phyloP scores from a whole-genome alignment of 257 asterid species.

The Solanum sejunctum region DNA sequence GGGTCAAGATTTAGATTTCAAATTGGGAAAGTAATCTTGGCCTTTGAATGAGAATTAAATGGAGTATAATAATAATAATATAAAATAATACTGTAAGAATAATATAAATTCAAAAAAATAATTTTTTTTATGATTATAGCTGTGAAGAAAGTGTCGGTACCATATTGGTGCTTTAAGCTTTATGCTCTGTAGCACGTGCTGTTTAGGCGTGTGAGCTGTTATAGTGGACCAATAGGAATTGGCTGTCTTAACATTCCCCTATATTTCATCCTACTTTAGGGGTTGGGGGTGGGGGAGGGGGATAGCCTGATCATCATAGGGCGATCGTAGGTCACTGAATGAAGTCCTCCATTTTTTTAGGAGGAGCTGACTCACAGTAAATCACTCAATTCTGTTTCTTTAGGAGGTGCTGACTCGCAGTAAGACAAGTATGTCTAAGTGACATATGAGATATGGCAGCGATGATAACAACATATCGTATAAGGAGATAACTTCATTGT shows the following conservation, averaged over 20 bases:
- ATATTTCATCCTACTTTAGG: not conserved
- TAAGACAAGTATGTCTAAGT: too few relatives aligned
- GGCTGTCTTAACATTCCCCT: not conserved
- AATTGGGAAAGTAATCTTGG: not conserved
- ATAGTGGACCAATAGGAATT: not conserved
- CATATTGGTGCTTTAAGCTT: not conserved
- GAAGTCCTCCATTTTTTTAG: too few relatives aligned
- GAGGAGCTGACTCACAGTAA: too few relatives aligned
- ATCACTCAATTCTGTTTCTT: too few relatives aligned
- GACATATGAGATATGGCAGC: too few relatives aligned
- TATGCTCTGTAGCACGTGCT: not conserved
- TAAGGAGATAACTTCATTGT: too few relatives aligned
- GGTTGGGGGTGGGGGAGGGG: rapidly evolving
- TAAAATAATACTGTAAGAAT: not conserved
- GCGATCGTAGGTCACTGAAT: too few relatives aligned
- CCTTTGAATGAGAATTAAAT: conserved; percentile 16
- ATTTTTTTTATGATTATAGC: not conserved
- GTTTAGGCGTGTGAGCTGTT: not conserved
- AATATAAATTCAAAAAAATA: not conserved
- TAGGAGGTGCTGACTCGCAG: too few relatives aligned
- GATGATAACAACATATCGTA: too few relatives aligned
- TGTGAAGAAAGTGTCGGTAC: conserved; percentile 36
- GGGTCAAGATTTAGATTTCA: conserved; percentile 57
- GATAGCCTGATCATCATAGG: too few relatives aligned
- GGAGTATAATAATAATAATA: not conserved